A percentile compares a stretch with the other conserved stretches of the same genome.
Conservation (phyloP, 202 grass and related monocot genomes). For the Setaria italica region DNA sequence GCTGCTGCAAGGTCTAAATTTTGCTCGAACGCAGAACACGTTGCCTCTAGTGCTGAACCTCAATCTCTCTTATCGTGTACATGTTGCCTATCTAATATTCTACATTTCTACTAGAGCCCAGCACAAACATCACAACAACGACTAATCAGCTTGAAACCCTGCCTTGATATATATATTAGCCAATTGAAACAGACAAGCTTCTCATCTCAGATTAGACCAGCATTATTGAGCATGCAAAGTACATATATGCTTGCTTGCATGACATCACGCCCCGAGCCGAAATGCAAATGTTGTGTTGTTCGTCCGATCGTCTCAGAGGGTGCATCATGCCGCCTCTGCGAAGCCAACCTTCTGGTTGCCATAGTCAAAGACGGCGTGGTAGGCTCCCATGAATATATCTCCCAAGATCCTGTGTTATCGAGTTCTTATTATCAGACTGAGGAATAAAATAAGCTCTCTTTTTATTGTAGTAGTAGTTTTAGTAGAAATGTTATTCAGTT, state of each 20-base stretch:
- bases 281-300: background rate
- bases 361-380: slow-evolving; percentile 95
- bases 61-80: no score
- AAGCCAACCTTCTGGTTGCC: slow-evolving; percentile 83
- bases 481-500: background rate
- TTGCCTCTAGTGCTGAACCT: no score
- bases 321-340: slow-evolving; percentile 66
- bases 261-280: background rate
- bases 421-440: background rate
- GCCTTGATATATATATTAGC: slow-evolving; percentile 11
- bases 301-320: background rate
- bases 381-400: slow-evolving; percentile 92
- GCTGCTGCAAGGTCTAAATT: no score
- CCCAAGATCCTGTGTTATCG: slow-evolving; percentile 71
- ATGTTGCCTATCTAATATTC: no score
- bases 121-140: background rate
- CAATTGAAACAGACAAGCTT: slow-evolving; percentile 13
- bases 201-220: slow-evolving; percentile 24
- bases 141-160: background rate
- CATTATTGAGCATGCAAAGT: no score
- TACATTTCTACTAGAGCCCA: background rate
- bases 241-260: background rate
- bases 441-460: background rate
- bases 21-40: no score
- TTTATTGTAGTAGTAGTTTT: slow-evolving; percentile 8